Conservation (phyloP, 805 yeast genomes). For the Metschnikowia henanensis region DNA sequence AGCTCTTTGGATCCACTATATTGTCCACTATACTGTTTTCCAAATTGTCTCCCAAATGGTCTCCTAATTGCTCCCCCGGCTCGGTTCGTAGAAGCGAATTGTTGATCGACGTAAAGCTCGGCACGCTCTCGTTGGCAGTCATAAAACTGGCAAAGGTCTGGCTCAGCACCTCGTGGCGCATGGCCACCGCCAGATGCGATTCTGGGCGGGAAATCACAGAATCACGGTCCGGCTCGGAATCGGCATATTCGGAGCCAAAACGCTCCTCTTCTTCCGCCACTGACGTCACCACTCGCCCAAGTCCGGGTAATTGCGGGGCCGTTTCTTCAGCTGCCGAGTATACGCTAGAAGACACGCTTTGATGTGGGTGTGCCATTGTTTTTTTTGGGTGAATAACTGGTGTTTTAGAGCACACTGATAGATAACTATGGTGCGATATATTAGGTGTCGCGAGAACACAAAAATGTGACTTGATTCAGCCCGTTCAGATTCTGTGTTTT, state of each 20-base stretch:
- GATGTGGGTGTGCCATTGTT: slow-evolving; percentile 20
- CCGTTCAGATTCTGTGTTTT: too few species aligned
- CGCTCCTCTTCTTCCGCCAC: slow-evolving; percentile 20
- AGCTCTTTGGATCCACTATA: too few species aligned
- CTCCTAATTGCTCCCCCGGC: too few species aligned
- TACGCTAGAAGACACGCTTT: slow-evolving; percentile 37
- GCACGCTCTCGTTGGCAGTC: slow-evolving; percentile 27
- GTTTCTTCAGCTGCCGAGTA: slow-evolving; percentile 31
- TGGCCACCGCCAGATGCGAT: background rate
- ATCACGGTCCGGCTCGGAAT: slow-evolving; percentile 5
- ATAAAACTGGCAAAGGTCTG: slow-evolving; percentile 28
- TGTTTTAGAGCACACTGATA: too few species aligned
- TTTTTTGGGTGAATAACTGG: background rate
- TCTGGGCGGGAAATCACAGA: background rate
- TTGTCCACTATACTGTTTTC: too few species aligned
- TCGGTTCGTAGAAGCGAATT: slow-evolving; percentile 29
- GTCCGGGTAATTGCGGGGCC: slow-evolving; percentile 4
- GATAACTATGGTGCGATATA: too few species aligned
- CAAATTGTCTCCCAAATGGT: too few species aligned
- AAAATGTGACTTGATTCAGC: too few species aligned
- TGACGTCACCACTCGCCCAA: background rate
- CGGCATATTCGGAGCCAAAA: slow-evolving; percentile 11
- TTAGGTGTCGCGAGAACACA: too few species aligned
- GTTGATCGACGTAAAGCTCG: slow-evolving; percentile 37
- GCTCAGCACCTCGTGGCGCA: slow-evolving; percentile 16